Evolutionary conservation across 129 eudicot species (phyloP).

Genomic region (Helianthus annuus): HanXRQr2.0-SUNRISE NC_035440.2:110675615-110676114

Average conservation of each 20-base stretch:
- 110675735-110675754: too few species aligned
- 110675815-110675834: neutral
- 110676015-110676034: slow-evolving; percentile 93
- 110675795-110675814: too few species aligned
- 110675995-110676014: slow-evolving; percentile 85
- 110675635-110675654: too few species aligned
- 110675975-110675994: slow-evolving; percentile 63
- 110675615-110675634: too few species aligned
- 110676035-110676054: slow-evolving; percentile 94
- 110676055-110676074: slow-evolving; percentile 81
- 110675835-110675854: neutral
- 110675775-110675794: too few species aligned
- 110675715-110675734: too few species aligned
- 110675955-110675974: slow-evolving; percentile 43
- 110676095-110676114: slow-evolving; percentile 51
- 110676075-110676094: slow-evolving; percentile 51
- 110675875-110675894: slow-evolving; percentile 74
- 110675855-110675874: slow-evolving; percentile 45
- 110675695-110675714: too few species aligned
- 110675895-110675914: slow-evolving; percentile 64
- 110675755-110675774: too few species aligned
- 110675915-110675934: slow-evolving; percentile 69
- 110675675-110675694: too few species aligned
- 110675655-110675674: too few species aligned
- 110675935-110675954: slow-evolving; percentile 51